Evolutionary conservation across 495 filamentous ascomycete genomes (phyloP), one percentile per base, ranked within the genome.

Genomic region (Aspergillus ostianus): DNA sequence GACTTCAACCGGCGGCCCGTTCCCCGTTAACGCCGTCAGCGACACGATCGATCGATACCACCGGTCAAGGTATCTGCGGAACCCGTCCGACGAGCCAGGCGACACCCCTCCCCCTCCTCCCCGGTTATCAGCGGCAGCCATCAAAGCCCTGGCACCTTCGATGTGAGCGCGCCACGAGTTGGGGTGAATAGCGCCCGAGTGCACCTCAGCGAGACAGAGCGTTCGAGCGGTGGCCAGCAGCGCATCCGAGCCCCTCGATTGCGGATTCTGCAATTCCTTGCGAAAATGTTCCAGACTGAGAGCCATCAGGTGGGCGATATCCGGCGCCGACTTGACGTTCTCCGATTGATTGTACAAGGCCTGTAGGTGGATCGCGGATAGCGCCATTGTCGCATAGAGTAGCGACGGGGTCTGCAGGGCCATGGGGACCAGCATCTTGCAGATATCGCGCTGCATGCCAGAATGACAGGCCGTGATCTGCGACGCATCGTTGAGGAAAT

Each of bases 1-100:
- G 26, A 50, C 62, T 20, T 70, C 75, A 48, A 80, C 76, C 0
- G 77, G 77, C 4, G 75, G 75, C 1, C 77, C 77, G 61, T 80
- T 78, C 17, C 74, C 77, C 15, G 75, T 80, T 57, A 80, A 62
- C 12, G 77, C 77, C 9, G 77, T 78, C 15, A 80, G 65, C 13
- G 77, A 77, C 12, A 80, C 75, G 46, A 80, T 80, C 26, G 77
- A 78, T 56, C 74, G 67, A 53, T 80, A 77, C 77, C 77, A 78
- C 21, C 77, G 70, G 60, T 78, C 73, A 7, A 80, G 64, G 59
- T 80, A 80, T 46, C 72, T 65, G 15, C 75, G 73, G 55, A 80
- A 78, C 1, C 75, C 73, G 48, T 69, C 69, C 15, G 68, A 67
- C 18, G 73, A 73, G 10, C 54, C 53, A 9, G 70, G 64, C 4